Conservation (phyloP, 768 basidiomycete species). For the Pleurotus tuber-regium region DNA sequence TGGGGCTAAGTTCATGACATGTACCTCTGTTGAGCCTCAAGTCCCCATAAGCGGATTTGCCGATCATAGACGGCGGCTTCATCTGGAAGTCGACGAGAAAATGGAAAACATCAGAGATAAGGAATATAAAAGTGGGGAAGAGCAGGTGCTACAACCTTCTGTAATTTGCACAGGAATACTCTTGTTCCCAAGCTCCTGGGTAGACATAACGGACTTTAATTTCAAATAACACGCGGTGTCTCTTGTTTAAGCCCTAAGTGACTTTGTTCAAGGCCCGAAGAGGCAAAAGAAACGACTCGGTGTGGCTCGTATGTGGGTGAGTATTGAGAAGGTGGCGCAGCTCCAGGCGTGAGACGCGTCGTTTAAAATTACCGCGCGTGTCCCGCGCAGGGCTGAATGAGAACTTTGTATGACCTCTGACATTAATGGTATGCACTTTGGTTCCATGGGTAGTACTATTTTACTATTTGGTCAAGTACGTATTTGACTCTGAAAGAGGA, state of each 20-base stretch:
- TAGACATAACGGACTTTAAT: constrained; percentile 3
- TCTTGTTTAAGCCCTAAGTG: neutral
- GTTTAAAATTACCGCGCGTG: neutral
- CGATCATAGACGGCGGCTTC: constrained; percentile 65
- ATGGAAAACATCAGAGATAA: neutral
- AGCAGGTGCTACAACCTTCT: constrained; percentile 1
- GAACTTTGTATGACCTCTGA: neutral
- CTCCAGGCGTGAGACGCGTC: neutral
- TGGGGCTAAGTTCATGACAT: constrained; percentile 15
- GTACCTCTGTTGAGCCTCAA: constrained; percentile 95
- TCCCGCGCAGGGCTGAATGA: too few relatives aligned
- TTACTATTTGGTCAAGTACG: neutral
- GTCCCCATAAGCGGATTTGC: constrained; percentile 96
- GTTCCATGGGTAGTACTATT: neutral
- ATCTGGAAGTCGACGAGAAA: constrained; percentile 7
- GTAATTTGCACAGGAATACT: constrained; percentile 9
- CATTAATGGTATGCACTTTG: neutral
- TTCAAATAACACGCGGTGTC: neutral
- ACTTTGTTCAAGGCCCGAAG: constrained; percentile 4
- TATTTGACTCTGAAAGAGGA: neutral
- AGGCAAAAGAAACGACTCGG: neutral
- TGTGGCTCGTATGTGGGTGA: neutral
- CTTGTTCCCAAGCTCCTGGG: constrained; percentile 5
- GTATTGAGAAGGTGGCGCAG: neutral
- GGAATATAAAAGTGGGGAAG: neutral